Evolutionary conservation across 2,329 filamentous ascomycete genomes (phyloP), one percentile per base, ranked within the genome.

Genomic region (Bipolaris oryzae): DNA sequence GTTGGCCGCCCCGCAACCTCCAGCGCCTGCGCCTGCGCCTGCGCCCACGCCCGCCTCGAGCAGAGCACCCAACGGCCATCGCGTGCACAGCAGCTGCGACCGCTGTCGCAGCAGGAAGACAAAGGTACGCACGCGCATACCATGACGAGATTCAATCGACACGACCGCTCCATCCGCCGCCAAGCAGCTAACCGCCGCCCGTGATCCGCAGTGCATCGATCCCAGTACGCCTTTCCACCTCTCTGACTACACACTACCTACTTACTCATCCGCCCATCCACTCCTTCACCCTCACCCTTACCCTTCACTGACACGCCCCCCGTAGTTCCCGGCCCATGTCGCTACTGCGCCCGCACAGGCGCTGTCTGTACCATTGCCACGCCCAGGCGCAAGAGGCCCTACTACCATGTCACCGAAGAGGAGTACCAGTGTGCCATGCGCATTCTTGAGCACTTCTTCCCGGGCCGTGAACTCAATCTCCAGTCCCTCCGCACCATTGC

Each of bases 391-490:
- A 76, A 76, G 51, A 64, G 74, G 9, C 74, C 74, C 6, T 76
- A 74, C 57, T 76, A 76, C 55, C 74, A 76, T 69, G 74, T 76
- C 21, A 76, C 74, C 21, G 74, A 76, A 53, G 74, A 76, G 47
- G 74, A 76, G 53, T 76, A 76, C 37, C 72, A 74, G 50, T 73
- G 74, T 42, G 71, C 73, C 2, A 72, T 75, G 67, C 68, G 71
- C 25, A 76, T 76, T 44, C 62, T 76, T 7, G 71, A 74, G 47
- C 66, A 74, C 50, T 73, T 75, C 58, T 75, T 76, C 42, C 74
- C 72, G 11, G 73, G 73, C 11, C 68, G 67, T 45, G 72, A 76
- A 44, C 61, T 76, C 16, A 76, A 75, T 50, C 62, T 76, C 7
- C 66, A 71, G 13, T 70, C 68, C 0, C 62, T 76, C 3, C 66